Conservation (phyloP, 495 filamentous ascomycete species). For the Neurospora sp. region DNA sequence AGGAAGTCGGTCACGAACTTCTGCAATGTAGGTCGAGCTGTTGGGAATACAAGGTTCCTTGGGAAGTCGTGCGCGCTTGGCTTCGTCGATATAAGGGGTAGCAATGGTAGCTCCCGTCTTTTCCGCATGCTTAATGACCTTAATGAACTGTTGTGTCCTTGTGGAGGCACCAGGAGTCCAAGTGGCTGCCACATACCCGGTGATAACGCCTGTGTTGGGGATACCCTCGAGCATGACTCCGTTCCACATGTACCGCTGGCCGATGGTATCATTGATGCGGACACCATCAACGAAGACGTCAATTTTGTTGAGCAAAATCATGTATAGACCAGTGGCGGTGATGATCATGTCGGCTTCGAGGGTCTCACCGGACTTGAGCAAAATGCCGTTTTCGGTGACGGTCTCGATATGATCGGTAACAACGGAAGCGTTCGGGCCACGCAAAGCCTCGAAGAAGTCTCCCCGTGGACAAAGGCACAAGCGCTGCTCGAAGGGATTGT, state of each 20-base stretch:
- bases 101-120: slow-evolving; percentile 21
- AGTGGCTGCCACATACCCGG: slow-evolving; percentile 44
- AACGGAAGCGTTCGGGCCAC: slow-evolving; percentile 46
- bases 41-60: slow-evolving; percentile 11
- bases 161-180: slow-evolving; percentile 43
- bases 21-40: slow-evolving; percentile 25
- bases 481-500: slow-evolving; percentile 66
- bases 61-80: slow-evolving; percentile 8
- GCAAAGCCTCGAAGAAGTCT: slow-evolving; percentile 60
- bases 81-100: slow-evolving; percentile 14
- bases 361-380: slow-evolving; percentile 43
- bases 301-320: slow-evolving; percentile 44
- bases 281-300: slow-evolving; percentile 45
- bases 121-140: slow-evolving; percentile 29
- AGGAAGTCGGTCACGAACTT: slow-evolving; percentile 22
- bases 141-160: slow-evolving; percentile 21
- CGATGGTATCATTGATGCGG: slow-evolving; percentile 39
- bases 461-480: slow-evolving; percentile 60
- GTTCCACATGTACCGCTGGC: slow-evolving; percentile 43
- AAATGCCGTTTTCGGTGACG: slow-evolving; percentile 49
- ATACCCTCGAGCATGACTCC: slow-evolving; percentile 35
- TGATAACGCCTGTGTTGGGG: slow-evolving; percentile 26
- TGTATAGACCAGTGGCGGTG: slow-evolving; percentile 60
- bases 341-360: slow-evolving; percentile 63
- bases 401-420: slow-evolving; percentile 58